phyloP scores from a whole-genome alignment of 2,329 filamentous ascomycete species.

The Clarireedia homoeocarpa region DNA sequence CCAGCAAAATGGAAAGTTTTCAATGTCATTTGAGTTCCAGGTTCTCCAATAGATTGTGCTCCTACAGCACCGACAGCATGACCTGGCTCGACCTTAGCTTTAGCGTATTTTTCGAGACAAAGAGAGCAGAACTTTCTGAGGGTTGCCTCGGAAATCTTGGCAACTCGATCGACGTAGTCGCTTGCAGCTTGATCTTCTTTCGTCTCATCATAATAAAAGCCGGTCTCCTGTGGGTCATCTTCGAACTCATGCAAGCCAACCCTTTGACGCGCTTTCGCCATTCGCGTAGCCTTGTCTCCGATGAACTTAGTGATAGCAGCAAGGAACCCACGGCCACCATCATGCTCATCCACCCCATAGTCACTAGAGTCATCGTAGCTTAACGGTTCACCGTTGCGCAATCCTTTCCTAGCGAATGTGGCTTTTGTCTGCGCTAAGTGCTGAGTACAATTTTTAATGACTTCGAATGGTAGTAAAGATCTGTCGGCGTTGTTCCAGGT shows the following conservation, averaged over 20 bases:
- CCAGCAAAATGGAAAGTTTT: constrained; percentile 99
- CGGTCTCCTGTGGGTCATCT: constrained; percentile 28
- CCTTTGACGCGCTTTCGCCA: constrained; percentile 45
- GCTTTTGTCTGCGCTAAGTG: constrained; percentile 61
- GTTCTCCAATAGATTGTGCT: constrained; percentile 95
- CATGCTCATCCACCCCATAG: constrained; percentile 65
- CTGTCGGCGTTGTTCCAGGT: constrained; percentile 74
- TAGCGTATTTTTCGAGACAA: constrained; percentile 84
- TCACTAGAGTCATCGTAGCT: constrained; percentile 64
- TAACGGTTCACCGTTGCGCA: constrained; percentile 55
- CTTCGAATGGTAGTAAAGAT: constrained; percentile 66
- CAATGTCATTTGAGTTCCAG: constrained; percentile 96
- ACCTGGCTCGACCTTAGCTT: constrained; percentile 85
- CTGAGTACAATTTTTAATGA: constrained; percentile 58
- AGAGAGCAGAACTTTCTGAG: constrained; percentile 69
- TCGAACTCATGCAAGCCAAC: constrained; percentile 42
- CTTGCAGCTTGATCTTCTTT: constrained; percentile 20
- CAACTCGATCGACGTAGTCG: constrained; percentile 40
- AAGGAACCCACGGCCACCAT: constrained; percentile 77
- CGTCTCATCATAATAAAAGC: constrained; percentile 24
- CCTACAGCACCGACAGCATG: constrained; percentile 95
- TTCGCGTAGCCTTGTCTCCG: constrained; percentile 50
- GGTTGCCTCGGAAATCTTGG: constrained; percentile 72
- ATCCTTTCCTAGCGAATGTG: constrained; percentile 52
- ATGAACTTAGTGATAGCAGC: constrained; percentile 71